Conservation (phyloP, 805 yeast genomes). For the Wickerhamiella sergipiensis region DNA sequence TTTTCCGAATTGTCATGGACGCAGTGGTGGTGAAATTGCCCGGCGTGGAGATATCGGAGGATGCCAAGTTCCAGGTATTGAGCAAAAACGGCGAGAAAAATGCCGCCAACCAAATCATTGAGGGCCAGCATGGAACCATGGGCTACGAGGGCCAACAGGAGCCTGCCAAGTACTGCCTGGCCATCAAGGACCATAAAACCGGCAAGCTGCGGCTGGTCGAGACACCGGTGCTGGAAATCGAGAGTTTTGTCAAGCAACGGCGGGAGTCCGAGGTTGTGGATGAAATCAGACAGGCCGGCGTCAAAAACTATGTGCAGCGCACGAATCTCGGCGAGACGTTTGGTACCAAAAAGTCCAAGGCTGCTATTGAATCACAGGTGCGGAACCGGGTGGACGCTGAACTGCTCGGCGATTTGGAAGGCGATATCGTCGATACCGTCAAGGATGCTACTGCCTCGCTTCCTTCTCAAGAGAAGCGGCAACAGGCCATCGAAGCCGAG, state of each 20-base stretch:
- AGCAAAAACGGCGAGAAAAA: conserved; percentile 20
- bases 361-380: conserved; percentile 68
- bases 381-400: conserved; percentile 80
- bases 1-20: not conserved
- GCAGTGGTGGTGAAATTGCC: conserved; percentile 62
- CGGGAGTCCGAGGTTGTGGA: conserved; percentile 50
- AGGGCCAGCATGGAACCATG: conserved; percentile 63
- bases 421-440: conserved; percentile 73
- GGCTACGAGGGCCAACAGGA: conserved; percentile 50
- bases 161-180: conserved; percentile 49
- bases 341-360: conserved; percentile 93
- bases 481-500: conserved; percentile 41
- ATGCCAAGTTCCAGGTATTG: conserved; percentile 49
- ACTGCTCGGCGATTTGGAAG: conserved; percentile 56
- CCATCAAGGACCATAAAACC: conserved; percentile 58
- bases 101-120: conserved; percentile 27
- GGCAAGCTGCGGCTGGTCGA: conserved; percentile 51
- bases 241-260: conserved; percentile 48
- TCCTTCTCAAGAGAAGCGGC: conserved; percentile 58
- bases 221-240: conserved; percentile 48
- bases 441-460: conserved; percentile 52
- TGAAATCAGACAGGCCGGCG: conserved; percentile 40
- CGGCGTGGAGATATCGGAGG: conserved; percentile 50
- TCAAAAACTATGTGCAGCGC: conserved; percentile 43
- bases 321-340: conserved; percentile 87